Conservation (phyloP, 2,329 filamentous ascomycete genomes). For the Lasiodiplodia citricola region DNA sequence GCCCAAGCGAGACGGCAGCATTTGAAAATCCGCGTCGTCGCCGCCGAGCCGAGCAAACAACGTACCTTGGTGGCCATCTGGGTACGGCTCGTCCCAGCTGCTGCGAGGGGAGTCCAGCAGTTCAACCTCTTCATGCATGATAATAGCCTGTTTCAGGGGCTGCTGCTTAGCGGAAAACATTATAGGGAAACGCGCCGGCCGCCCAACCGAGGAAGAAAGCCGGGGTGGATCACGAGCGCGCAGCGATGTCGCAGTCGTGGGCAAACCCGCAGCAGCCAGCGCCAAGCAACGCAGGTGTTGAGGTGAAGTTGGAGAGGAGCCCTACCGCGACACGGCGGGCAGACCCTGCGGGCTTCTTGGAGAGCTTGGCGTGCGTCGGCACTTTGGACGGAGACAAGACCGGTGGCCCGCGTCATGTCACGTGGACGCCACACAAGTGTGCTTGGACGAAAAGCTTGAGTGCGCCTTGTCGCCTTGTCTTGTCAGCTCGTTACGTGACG, state of each 20-base stretch:
- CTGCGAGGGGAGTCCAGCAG: not conserved
- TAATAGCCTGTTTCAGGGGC: conserved; percentile 4
- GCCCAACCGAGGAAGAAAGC: not conserved
- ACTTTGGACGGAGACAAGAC: not conserved
- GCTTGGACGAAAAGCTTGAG: not conserved
- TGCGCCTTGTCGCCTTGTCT: not conserved
- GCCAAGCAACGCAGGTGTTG: not conserved
- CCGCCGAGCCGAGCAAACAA: not conserved
- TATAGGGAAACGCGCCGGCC: not conserved
- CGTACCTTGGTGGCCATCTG: not conserved
- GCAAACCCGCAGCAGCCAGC: not conserved
- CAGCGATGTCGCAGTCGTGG: not conserved
- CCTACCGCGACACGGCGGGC: not conserved
- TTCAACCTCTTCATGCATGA: conserved; percentile 8
- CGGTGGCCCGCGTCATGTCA: not conserved
- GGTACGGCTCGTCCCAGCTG: not conserved
- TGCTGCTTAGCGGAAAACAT: not conserved
- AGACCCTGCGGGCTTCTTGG: too few species aligned
- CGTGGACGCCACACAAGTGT: not conserved
- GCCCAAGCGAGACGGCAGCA: not conserved
- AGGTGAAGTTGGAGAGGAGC: not conserved
- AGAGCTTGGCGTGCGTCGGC: too few species aligned
- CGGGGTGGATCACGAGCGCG: not conserved
- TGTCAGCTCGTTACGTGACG: not conserved
- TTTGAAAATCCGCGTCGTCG: not conserved